Conservation (phyloP, 768 basidiomycete genomes). For the Xerocomellus intermedius region DNA sequence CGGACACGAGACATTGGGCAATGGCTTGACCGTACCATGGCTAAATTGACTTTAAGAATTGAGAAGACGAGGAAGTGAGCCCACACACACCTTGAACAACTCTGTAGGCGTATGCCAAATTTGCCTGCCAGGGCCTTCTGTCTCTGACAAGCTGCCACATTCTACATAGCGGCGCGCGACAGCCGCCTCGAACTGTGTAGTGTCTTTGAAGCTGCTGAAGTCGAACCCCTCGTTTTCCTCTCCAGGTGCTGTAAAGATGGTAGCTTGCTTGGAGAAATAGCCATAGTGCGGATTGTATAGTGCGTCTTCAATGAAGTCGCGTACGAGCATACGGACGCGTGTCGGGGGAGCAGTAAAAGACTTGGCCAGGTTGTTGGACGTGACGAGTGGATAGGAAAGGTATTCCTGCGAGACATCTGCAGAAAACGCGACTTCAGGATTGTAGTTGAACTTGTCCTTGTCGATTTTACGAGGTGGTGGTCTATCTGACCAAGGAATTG, state of each 20-base stretch:
- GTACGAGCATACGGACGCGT: slow-evolving; percentile 87
- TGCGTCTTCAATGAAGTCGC: slow-evolving; percentile 96
- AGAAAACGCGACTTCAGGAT: slow-evolving; percentile 56
- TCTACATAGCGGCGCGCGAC: slow-evolving; percentile 74
- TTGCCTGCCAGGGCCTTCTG: slow-evolving; percentile 76
- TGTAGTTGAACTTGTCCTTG: slow-evolving; percentile 78
- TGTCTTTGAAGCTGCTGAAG: slow-evolving; percentile 65
- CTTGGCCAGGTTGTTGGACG: slow-evolving; percentile 66
- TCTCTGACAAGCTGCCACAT: slow-evolving; percentile 58
- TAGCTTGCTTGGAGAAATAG: slow-evolving; percentile 92
- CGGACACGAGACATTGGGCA: slow-evolving; percentile 82
- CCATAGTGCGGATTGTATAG: slow-evolving; percentile 97
- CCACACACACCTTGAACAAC: slow-evolving; percentile 76
- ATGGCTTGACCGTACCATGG: slow-evolving; percentile 94
- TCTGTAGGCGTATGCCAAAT: slow-evolving; percentile 99
- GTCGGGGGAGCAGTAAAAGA: slow-evolving; percentile 57
- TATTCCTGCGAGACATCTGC: slow-evolving; percentile 44
- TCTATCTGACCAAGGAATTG: slow-evolving; percentile 11
- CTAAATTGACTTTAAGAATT: slow-evolving; percentile 40
- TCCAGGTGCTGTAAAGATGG: slow-evolving; percentile 70
- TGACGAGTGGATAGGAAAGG: slow-evolving; percentile 54
- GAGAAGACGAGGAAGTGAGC: not conserved
- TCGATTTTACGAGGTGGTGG: slow-evolving; percentile 8
- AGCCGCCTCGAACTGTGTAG: slow-evolving; percentile 75
- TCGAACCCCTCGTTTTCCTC: slow-evolving; percentile 53